These are phyloP conservation scores for Neurospora sp. DNA, from an alignment of 495 filamentous ascomycete genomes.

Conservation along the genomic window DNA sequence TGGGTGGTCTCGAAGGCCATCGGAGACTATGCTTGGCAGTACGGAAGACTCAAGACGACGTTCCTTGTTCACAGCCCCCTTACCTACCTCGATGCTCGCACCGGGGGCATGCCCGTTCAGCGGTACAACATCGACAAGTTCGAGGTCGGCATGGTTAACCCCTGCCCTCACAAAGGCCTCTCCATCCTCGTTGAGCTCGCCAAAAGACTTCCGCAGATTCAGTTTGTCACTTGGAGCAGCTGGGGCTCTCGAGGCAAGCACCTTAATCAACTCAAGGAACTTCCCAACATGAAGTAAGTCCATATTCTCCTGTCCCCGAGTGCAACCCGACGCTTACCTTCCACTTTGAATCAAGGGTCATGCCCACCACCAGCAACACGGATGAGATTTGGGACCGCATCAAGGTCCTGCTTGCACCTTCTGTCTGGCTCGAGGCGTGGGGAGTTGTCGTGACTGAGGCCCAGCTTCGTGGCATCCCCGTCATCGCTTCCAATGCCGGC, in stretches of 20 bases:
- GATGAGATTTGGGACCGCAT: slow-evolving; percentile 25
- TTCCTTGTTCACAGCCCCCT: slow-evolving; percentile 16
- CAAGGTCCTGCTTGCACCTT: slow-evolving; percentile 21
- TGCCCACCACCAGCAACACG: slow-evolving; percentile 15
- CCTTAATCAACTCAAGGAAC: slow-evolving; percentile 4
- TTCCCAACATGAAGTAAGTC: slow-evolving; percentile 20
- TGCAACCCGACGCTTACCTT: neutral
- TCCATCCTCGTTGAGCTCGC: slow-evolving; percentile 18
- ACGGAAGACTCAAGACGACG: slow-evolving; percentile 16
- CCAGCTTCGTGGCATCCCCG: slow-evolving; percentile 24
- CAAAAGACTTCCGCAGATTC: slow-evolving; percentile 14
- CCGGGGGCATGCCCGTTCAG: slow-evolving; percentile 9
- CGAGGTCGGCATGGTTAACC: slow-evolving; percentile 25
- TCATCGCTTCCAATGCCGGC: slow-evolving; percentile 22
- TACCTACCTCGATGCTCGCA: slow-evolving; percentile 17
- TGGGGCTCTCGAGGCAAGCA: slow-evolving; percentile 16
- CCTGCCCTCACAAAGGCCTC: slow-evolving; percentile 22
- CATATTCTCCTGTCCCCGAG: neutral
- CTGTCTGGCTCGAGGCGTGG: slow-evolving; percentile 24
- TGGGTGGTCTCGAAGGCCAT: slow-evolving; percentile 22
- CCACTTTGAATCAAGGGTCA: slow-evolving; percentile 7
- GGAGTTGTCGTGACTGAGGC: slow-evolving; percentile 24
- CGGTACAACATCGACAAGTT: slow-evolving; percentile 20
- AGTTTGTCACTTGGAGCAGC: slow-evolving; percentile 24
- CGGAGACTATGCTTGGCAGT: slow-evolving; percentile 14